Conservation (phyloP, 2,329 filamentous ascomycete genomes). For the Colletotrichum eremochloae region DNA sequence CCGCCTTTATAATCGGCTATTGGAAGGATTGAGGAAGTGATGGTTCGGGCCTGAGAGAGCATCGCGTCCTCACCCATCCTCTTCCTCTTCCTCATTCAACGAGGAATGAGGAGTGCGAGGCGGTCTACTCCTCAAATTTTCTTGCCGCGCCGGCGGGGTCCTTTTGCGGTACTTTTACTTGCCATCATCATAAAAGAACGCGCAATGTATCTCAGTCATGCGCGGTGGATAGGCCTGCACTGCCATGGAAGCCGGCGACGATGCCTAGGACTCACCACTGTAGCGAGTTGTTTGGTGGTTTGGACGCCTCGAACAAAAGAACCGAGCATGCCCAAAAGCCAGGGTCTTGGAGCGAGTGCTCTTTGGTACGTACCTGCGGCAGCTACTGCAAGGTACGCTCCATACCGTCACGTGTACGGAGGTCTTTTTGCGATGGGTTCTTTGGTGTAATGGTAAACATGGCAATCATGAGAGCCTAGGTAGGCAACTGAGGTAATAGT, state of each 20-base stretch:
- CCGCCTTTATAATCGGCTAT: background rate
- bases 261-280: background rate
- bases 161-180: background rate
- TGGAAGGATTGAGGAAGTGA: background rate
- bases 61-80: background rate
- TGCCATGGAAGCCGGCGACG: background rate
- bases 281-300: background rate
- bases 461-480: background rate
- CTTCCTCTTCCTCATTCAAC: constrained; percentile 4
- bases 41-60: background rate
- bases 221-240: background rate
- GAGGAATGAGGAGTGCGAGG: background rate
- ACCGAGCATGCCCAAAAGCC: background rate
- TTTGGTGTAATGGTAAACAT: background rate
- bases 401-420: too few relatives aligned
- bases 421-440: too few relatives aligned
- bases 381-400: constrained; percentile 17
- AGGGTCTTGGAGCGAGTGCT: background rate
- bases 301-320: background rate
- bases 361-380: background rate
- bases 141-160: background rate
- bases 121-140: background rate
- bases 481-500: too few relatives aligned
- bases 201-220: too few relatives aligned
- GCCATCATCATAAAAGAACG: too few relatives aligned